Conservation (phyloP, 139 green algal genomes). For the Desmodesmus armatus region DNA sequence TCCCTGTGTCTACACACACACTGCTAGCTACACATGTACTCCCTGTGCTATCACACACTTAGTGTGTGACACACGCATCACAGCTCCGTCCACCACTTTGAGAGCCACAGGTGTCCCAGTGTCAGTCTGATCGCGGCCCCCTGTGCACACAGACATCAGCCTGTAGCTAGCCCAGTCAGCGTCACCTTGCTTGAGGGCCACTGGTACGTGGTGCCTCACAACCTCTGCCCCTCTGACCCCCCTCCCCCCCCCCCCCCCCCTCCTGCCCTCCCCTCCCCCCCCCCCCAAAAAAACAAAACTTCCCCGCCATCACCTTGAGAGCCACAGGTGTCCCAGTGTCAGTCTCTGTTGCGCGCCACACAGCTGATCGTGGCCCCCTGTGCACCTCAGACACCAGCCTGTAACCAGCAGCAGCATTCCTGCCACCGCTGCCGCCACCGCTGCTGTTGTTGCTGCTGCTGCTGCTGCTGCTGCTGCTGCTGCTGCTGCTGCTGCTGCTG, state of each 20-base stretch:
- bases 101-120: background rate
- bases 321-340: background rate
- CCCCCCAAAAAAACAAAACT: too few species aligned
- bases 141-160: background rate
- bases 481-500: too few species aligned
- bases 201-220: background rate
- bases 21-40: too few species aligned
- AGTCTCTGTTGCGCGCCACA: conserved; percentile 7
- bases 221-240: background rate
- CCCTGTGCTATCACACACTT: background rate
- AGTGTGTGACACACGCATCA: background rate
- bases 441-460: background rate
- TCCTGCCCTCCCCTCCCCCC: too few species aligned
- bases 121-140: background rate
- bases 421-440: background rate
- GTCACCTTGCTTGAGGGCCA: background rate
- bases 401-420: too few species aligned
- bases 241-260: too few species aligned
- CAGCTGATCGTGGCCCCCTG: background rate
- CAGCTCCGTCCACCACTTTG: background rate
- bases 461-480: too few species aligned
- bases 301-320: background rate
- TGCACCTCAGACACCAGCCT: background rate
- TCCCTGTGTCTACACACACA: too few species aligned
- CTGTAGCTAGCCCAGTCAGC: background rate